phyloP scores from a whole-genome alignment of 768 basidiomycete genomes.

The Fomitopsis serialis region DNA sequence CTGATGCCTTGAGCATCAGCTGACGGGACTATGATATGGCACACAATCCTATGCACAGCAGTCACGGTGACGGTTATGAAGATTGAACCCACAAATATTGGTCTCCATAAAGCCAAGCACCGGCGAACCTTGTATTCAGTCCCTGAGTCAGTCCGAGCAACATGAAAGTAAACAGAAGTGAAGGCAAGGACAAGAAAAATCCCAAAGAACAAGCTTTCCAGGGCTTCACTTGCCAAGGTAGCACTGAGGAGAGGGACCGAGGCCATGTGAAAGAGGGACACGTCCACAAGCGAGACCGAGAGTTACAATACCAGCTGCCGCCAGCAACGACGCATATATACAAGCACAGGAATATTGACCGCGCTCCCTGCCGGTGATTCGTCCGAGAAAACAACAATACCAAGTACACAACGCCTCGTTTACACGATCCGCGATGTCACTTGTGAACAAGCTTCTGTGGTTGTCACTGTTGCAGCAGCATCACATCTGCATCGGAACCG shows the following conservation, averaged over 20 bases:
- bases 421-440: too few relatives aligned
- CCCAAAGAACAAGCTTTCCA: slow-evolving; percentile 5
- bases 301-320: too few relatives aligned
- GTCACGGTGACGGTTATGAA: neutral
- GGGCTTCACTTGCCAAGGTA: neutral
- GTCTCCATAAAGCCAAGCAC: neutral
- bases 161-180: neutral
- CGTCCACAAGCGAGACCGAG: too few relatives aligned
- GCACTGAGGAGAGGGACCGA: neutral
- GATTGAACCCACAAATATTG: neutral
- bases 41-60: neutral
- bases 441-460: too few relatives aligned
- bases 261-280: too few relatives aligned
- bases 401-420: too few relatives aligned
- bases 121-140: neutral
- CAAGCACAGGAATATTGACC: too few relatives aligned
- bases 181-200: slow-evolving; percentile 1
- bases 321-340: too few relatives aligned
- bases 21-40: neutral
- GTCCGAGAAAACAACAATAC: too few relatives aligned
- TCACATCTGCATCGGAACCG: too few relatives aligned
- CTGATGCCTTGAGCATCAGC: neutral
- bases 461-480: too few relatives aligned
- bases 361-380: too few relatives aligned
- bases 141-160: neutral